Percentiles rank a stretch among this genome's conserved stretches.
Evolutionary conservation across 768 basidiomycete genomes (phyloP).

Genomic region (Epithele typhae): DNA sequence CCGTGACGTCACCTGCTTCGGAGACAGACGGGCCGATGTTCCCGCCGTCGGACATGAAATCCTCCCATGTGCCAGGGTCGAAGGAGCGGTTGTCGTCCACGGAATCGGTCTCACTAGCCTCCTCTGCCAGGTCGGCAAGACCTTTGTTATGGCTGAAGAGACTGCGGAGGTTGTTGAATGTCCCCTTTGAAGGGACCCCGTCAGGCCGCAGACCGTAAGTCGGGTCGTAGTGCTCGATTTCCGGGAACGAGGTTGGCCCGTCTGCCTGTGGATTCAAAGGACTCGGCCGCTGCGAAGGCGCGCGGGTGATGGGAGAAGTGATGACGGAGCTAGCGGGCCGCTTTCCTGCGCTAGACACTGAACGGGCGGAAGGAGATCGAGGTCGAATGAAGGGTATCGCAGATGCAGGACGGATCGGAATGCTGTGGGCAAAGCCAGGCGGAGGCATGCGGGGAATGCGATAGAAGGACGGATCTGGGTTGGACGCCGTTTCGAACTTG

Average conservation of each 20-base stretch:
- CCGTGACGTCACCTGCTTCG: constrained; percentile 39
- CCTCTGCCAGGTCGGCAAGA: constrained; percentile 79
- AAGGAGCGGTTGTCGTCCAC: constrained; percentile 47
- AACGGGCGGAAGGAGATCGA: constrained; percentile 18
- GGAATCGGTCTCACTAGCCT: constrained; percentile 40
- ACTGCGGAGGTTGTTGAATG: constrained; percentile 73
- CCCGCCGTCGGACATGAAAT: constrained; percentile 38
- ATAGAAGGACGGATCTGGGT: constrained; percentile 16
- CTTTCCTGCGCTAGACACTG: constrained; percentile 19
- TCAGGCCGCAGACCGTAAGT: constrained; percentile 95
- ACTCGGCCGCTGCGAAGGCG: constrained; percentile 4
- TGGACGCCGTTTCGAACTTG: constrained; percentile 13
- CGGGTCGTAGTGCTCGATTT: constrained; percentile 88
- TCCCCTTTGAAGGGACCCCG: constrained; percentile 79
- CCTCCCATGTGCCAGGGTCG: constrained; percentile 71
- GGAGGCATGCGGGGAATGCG: constrained; percentile 14
- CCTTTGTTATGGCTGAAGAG: constrained; percentile 62
- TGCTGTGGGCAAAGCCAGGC: constrained; percentile 14
- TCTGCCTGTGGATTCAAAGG: constrained; percentile 27
- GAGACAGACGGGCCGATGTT: constrained; percentile 41
- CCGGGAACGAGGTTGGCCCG: constrained; percentile 38
- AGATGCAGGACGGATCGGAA: constrained; percentile 11
- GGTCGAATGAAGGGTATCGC: constrained; percentile 10
- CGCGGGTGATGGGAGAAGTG: constrained; percentile 6
- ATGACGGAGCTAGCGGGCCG: constrained; percentile 14